Conservation (phyloP, 1,284 basidiomycete species). For the Hymenochaete sp. region DNA sequence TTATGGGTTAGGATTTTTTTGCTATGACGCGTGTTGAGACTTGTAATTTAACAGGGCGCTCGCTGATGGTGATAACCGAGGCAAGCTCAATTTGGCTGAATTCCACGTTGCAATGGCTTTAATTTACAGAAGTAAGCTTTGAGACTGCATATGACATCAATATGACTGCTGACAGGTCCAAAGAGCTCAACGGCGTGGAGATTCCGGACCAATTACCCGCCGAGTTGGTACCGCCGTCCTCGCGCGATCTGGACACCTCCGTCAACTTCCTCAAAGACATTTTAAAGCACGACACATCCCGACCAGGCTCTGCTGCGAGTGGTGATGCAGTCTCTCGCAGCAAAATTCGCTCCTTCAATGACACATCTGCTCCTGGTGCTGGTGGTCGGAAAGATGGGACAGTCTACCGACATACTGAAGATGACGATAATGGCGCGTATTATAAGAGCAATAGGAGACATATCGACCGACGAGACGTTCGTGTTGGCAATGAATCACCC, state of each 20-base stretch:
- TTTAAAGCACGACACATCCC: conserved; percentile 76
- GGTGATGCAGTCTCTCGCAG: conserved; percentile 47
- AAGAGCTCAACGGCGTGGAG: conserved; percentile 87
- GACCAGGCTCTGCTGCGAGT: conserved; percentile 44
- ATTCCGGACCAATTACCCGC: conserved; percentile 82
- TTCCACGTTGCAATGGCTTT: conserved; percentile 99
- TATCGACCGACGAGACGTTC: conserved; percentile 78
- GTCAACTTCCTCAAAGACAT: conserved; percentile 90
- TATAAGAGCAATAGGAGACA: conserved; percentile 88
- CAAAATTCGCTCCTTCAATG: conserved; percentile 66
- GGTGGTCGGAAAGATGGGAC: conserved; percentile 78
- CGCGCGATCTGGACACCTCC: conserved; percentile 83
- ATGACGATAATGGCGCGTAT: conserved; percentile 46
- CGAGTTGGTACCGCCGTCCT: conserved; percentile 90
- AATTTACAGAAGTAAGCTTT: conserved; percentile 78
- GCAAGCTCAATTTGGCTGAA: conserved; percentile 90
- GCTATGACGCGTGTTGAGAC: conserved; percentile 8
- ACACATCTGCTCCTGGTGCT: conserved; percentile 42
- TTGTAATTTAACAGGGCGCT: conserved; percentile 55
- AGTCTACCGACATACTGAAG: conserved; percentile 82
- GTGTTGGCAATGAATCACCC: conserved; percentile 65
- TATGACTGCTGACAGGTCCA: neutral
- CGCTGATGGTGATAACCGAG: conserved; percentile 84
- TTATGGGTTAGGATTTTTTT: conserved; percentile 1
- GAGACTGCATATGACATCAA: neutral